A percentile compares a stretch with the other conserved stretches of the same genome.
Conservation (phyloP, 192 early-diverging fungal genomes). For the Neocallimastix lanati region DNA sequence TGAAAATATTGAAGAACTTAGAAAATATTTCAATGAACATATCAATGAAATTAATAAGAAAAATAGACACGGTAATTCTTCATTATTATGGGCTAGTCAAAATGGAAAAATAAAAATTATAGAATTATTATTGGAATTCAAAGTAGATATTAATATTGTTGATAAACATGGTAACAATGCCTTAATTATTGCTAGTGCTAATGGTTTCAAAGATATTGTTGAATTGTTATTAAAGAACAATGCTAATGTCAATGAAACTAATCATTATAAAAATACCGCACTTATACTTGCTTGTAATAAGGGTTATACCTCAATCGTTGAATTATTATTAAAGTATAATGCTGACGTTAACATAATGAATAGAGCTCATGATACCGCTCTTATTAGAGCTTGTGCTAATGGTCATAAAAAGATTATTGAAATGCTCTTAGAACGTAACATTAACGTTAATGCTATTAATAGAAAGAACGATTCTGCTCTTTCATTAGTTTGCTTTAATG, state of each 20-base stretch:
- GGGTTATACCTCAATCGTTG: not conserved
- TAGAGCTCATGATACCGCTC: not conserved
- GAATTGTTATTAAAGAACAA: not conserved
- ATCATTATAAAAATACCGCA: not conserved
- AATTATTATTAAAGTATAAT: not conserved
- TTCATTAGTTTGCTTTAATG: not conserved
- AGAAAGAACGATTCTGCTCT: not conserved
- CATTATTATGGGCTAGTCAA: not conserved
- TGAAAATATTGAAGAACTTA: not conserved
- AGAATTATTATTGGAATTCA: not conserved
- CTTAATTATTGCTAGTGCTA: not conserved
- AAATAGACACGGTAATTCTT: not conserved
- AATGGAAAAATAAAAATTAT: not conserved
- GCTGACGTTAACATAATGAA: not conserved
- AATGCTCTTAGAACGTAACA: not conserved
- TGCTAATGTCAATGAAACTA: not conserved
- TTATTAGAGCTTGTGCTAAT: not conserved
- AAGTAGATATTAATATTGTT: not conserved
- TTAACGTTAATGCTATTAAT: not conserved
- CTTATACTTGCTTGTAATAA: not conserved
- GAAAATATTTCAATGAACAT: not conserved
- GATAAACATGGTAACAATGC: not conserved
- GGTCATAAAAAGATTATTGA: not conserved
- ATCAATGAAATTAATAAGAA: not conserved
- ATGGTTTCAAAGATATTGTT: not conserved